Evolutionary conservation across 352 stramenopile genomes (phyloP).

Genomic region (Phytophthora megakarya): DNA sequence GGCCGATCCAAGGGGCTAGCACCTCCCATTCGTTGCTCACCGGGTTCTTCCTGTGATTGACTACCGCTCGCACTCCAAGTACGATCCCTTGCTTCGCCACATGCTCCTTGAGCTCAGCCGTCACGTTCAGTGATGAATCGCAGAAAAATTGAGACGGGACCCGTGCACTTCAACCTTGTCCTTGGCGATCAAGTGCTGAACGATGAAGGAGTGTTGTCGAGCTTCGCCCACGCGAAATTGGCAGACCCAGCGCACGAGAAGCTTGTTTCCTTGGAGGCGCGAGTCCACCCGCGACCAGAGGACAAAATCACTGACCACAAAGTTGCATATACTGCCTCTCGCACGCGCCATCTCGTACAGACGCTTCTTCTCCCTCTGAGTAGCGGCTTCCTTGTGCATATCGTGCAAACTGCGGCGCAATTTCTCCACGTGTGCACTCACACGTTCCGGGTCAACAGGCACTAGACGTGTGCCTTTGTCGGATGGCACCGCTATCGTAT

Average conservation of each 20-base stretch:
- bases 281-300: background rate
- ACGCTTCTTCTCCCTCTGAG: background rate
- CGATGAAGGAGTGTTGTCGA: background rate
- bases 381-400: background rate
- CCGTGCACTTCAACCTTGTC: background rate
- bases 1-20: constrained; percentile 6
- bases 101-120: background rate
- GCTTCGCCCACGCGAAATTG: constrained; percentile 6
- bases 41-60: constrained; percentile 11
- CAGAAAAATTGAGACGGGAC: background rate
- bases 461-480: background rate
- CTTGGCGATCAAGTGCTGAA: background rate
- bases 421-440: background rate
- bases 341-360: background rate
- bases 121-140: background rate
- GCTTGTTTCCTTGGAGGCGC: background rate
- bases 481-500: background rate
- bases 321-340: background rate
- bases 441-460: background rate
- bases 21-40: background rate
- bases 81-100: background rate
- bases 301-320: background rate
- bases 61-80: background rate
- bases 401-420: background rate
- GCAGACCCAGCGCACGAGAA: constrained; percentile 1